Base-by-base conservation (phyloP, 208 protist genomes). In the Trypanosoma theileri region DNA sequence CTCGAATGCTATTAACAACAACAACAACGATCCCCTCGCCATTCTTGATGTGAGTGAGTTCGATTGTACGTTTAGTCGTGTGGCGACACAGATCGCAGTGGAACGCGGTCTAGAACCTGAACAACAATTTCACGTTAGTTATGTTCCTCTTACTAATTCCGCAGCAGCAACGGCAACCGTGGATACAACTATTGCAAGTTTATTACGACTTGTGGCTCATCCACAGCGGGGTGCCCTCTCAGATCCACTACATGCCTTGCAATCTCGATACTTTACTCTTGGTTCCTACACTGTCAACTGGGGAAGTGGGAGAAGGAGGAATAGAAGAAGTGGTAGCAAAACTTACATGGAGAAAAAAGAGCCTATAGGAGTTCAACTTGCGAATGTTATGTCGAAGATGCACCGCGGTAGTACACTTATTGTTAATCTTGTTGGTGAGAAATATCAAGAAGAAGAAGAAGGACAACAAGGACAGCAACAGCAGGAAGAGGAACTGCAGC, bases 21-120 rank as follows among this genome's bases (percentile, higher is more conserved):
- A 4, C n/a, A n/a, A 10, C 9, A 7, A 40, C 50, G 14, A 69
- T 75, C 4, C 65, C 77, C 14, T 92, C 21, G 69, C 78, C 9
- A 77, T 92, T 69, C 70, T 92, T 48, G 86, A 92, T 60, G 81
- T 80, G 4, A 92, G 56, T 59, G 86, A 78, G 21, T 75, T 88
- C 54, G 86, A 92, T 69, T 86, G 84, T 56, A 80, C 81, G 46
- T 89, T 92, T 58, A 78, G 79, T 59, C 83, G 86, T 53, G 81
- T 81, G 19, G 84, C 86, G 0, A 55, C 84, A 56, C 80, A 88
- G 59, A 77, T 79, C 3, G 80, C 79, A 12, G 57, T 89, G 28
- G 81, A 89, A 50, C 26, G 81, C 45, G 83, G 77, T 52, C 77
- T 92, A 2, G 77, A 83, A 64, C 71, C 69, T 12, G 78, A 77